A percentile compares a stretch with the other conserved stretches of the same genome.
Conservation (phyloP, 805 yeast genomes). For the Metschnikowia peoriensis region DNA sequence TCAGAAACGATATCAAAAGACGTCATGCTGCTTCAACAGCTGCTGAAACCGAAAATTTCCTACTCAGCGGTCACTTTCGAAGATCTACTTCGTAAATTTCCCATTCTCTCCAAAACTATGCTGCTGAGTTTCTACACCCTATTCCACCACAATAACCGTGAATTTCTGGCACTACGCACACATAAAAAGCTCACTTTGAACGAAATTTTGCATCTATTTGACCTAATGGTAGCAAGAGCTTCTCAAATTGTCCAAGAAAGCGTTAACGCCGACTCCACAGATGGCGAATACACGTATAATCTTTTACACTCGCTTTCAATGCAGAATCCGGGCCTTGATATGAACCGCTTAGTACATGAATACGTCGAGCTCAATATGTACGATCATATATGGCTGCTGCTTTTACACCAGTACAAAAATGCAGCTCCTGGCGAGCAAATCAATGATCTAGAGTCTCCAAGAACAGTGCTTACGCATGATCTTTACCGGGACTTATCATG, state of each 20-base stretch:
- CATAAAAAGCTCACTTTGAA: slow-evolving; percentile 26
- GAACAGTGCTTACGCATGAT: slow-evolving; percentile 25
- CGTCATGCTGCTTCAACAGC: neutral
- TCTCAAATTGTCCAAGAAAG: slow-evolving; percentile 38
- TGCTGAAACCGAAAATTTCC: neutral
- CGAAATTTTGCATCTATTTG: slow-evolving; percentile 31
- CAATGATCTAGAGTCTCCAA: slow-evolving; percentile 25
- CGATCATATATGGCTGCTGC: slow-evolving; percentile 61
- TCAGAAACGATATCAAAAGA: neutral
- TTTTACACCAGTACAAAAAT: slow-evolving; percentile 33
- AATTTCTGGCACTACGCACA: slow-evolving; percentile 30
- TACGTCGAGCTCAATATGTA: slow-evolving; percentile 71
- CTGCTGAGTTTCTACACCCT: slow-evolving; percentile 37
- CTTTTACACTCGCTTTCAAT: slow-evolving; percentile 29
- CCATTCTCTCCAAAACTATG: slow-evolving; percentile 39
- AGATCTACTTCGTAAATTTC: slow-evolving; percentile 35
- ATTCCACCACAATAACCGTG: slow-evolving; percentile 41
- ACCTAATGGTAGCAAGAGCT: slow-evolving; percentile 33
- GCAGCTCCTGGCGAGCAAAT: slow-evolving; percentile 21
- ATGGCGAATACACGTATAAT: slow-evolving; percentile 34
- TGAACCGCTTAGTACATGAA: slow-evolving; percentile 56
- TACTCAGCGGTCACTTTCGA: slow-evolving; percentile 29
- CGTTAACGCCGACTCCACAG: slow-evolving; percentile 32
- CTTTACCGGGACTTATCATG: slow-evolving; percentile 36
- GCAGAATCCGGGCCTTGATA: slow-evolving; percentile 41